Percentiles rank a stretch among this genome's conserved stretches.
Conservation (phyloP, 2,329 filamentous ascomycete genomes). For the Pestalotiopsis sp. region DNA sequence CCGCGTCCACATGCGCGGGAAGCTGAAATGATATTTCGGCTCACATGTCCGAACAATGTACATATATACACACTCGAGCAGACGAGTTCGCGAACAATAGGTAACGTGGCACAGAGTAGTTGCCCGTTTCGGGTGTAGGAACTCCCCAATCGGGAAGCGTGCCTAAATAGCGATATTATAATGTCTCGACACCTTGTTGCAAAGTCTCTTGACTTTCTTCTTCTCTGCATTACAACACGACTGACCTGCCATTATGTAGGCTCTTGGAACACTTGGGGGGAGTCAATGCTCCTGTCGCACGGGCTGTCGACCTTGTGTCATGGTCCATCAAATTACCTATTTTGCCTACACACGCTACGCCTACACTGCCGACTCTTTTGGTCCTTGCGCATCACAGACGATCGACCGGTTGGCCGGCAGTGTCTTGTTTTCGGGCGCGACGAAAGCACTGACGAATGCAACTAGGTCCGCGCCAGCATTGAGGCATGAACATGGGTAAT, state of each 20-base stretch:
- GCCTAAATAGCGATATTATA: not conserved
- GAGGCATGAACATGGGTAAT: not conserved
- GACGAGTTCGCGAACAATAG: not conserved
- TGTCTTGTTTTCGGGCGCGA: not conserved
- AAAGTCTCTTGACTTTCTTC: not conserved
- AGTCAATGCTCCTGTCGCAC: not conserved
- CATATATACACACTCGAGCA: too few relatives aligned
- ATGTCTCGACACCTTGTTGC: not conserved
- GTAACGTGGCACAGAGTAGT: not conserved
- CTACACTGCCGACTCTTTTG: too few relatives aligned
- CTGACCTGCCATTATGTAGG: not conserved
- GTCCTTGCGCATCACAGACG: not conserved
- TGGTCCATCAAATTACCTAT: not conserved
- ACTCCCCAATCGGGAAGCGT: not conserved
- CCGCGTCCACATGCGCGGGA: not conserved
- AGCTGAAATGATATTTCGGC: not conserved
- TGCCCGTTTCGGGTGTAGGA: not conserved
- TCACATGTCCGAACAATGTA: not conserved
- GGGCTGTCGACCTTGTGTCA: not conserved
- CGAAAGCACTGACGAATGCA: not conserved
- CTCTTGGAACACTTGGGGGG: not conserved
- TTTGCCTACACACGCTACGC: not conserved
- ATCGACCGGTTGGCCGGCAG: not conserved
- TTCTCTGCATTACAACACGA: not conserved
- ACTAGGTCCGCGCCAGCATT: not conserved